Percentiles rank a stretch among this genome's conserved stretches.
Conservation (phyloP, 176 grass and related monocot species). For the maize (Zea mays) region DNA sequence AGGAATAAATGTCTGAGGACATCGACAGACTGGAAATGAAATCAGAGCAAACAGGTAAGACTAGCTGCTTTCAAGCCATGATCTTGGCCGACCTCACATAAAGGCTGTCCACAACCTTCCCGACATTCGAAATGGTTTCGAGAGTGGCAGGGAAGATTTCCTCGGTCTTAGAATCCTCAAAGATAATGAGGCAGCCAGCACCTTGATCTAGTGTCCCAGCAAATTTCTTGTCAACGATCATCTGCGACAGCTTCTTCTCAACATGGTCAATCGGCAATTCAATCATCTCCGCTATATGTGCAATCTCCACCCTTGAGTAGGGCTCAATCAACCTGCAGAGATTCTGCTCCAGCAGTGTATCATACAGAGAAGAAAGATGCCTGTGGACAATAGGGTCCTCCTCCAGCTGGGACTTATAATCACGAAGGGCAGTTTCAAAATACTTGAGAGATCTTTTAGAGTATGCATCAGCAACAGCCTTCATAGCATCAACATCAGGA, state of each 20-base stretch:
- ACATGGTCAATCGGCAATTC: slow-evolving; percentile 70
- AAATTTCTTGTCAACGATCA: slow-evolving; percentile 95
- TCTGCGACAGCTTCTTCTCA: slow-evolving; percentile 84
- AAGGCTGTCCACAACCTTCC: slow-evolving; percentile 78
- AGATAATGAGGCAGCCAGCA: slow-evolving; percentile 83
- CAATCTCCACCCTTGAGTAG: slow-evolving; percentile 80
- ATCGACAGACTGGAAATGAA: slow-evolving; percentile 28
- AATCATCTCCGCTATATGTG: slow-evolving; percentile 64
- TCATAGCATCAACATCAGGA: slow-evolving; percentile 94
- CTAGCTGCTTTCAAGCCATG: slow-evolving; percentile 53
- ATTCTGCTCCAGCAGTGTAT: slow-evolving; percentile 88
- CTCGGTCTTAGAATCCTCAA: slow-evolving; percentile 64
- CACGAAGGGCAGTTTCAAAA: slow-evolving; percentile 73
- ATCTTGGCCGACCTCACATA: slow-evolving; percentile 82
- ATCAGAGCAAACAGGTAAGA: background rate
- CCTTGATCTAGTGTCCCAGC: slow-evolving; percentile 82
- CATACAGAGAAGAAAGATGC: slow-evolving; percentile 82
- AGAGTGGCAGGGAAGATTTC: slow-evolving; percentile 80
- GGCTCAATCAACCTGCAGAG: slow-evolving; percentile 79
- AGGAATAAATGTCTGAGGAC: slow-evolving; percentile 24
- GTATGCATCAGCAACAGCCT: slow-evolving; percentile 71
- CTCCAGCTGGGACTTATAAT: slow-evolving; percentile 73
- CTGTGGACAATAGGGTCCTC: slow-evolving; percentile 80
- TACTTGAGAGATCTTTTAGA: slow-evolving; percentile 74
- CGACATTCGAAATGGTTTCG: slow-evolving; percentile 73